A percentile compares a stretch with the other conserved stretches of the same genome.
phyloP scores from a whole-genome alignment of 2,329 filamentous ascomycete genomes.

The Didymella pinodella region DNA sequence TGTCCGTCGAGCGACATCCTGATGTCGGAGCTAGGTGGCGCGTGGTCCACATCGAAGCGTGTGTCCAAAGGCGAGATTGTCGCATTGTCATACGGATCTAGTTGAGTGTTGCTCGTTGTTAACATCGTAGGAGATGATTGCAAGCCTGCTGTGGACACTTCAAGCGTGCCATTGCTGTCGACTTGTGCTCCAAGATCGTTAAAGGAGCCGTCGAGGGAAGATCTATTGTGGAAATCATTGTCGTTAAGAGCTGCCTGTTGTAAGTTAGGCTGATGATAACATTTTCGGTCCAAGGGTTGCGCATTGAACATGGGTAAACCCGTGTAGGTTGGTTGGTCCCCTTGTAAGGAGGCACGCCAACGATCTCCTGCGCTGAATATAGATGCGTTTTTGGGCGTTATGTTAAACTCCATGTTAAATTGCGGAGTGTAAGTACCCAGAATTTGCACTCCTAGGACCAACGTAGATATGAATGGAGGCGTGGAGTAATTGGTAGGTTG shows the following conservation, averaged over 20 bases:
- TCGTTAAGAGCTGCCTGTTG: neutral
- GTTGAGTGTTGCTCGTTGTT: slow-evolving; percentile 17
- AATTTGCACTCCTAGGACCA: slow-evolving; percentile 9
- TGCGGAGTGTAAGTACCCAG: neutral
- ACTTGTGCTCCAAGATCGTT: neutral
- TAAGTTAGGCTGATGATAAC: neutral
- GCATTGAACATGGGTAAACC: neutral
- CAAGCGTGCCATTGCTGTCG: neutral
- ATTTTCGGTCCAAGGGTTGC: neutral
- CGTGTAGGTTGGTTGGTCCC: neutral
- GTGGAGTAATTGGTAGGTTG: neutral
- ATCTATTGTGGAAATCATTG: neutral
- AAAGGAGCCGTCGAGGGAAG: neutral
- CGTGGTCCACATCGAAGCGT: slow-evolving; percentile 13
- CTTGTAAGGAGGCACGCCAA: slow-evolving; percentile 8
- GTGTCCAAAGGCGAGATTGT: slow-evolving; percentile 23
- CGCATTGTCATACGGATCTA: slow-evolving; percentile 1
- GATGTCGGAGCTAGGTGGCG: slow-evolving; percentile 5
- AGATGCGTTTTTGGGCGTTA: neutral
- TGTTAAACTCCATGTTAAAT: slow-evolving; percentile 1
- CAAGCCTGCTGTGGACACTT: neutral
- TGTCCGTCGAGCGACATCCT: slow-evolving; percentile 8
- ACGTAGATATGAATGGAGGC: slow-evolving; percentile 10
- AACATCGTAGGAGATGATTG: slow-evolving; percentile 14
- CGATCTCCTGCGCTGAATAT: slow-evolving; percentile 3